phyloP scores from a whole-genome alignment of 2,329 filamentous ascomycete species.

The Calonectria pauciramosa region DNA sequence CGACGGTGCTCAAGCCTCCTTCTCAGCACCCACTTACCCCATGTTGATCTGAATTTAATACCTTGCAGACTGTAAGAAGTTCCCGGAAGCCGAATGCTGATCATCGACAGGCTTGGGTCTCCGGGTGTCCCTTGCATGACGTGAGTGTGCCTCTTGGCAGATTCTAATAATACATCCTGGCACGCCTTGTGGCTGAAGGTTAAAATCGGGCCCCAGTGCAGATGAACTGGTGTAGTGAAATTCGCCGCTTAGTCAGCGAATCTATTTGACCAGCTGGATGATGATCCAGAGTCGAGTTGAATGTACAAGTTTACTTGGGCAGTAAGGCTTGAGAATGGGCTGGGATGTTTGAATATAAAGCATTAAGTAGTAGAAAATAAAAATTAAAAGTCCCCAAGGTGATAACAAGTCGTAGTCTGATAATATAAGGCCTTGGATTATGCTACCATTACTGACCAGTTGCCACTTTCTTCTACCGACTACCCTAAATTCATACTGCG shows the following conservation, averaged over 20 bases:
- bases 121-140: not conserved
- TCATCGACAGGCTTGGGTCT: not conserved
- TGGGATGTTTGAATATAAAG: too few species aligned
- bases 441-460: too few species aligned
- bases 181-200: not conserved
- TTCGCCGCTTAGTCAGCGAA: not conserved
- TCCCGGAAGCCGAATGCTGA: not conserved
- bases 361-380: too few species aligned
- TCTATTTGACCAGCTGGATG: too few species aligned
- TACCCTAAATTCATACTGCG: too few species aligned
- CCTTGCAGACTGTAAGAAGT: not conserved
- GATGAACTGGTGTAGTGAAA: not conserved
- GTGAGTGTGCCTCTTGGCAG: not conserved
- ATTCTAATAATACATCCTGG: conserved; percentile 4
- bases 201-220: not conserved
- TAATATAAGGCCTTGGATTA: too few species aligned
- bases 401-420: too few species aligned
- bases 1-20: not conserved
- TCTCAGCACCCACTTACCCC: not conserved
- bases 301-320: too few species aligned
- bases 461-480: too few species aligned
- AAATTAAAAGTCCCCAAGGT: too few species aligned
- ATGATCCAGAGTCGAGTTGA: too few species aligned
- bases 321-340: too few species aligned
- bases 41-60: not conserved